Base-by-base conservation (phyloP, 1,284 basidiomycete species). In the Rhodotorula sp. region DNA sequence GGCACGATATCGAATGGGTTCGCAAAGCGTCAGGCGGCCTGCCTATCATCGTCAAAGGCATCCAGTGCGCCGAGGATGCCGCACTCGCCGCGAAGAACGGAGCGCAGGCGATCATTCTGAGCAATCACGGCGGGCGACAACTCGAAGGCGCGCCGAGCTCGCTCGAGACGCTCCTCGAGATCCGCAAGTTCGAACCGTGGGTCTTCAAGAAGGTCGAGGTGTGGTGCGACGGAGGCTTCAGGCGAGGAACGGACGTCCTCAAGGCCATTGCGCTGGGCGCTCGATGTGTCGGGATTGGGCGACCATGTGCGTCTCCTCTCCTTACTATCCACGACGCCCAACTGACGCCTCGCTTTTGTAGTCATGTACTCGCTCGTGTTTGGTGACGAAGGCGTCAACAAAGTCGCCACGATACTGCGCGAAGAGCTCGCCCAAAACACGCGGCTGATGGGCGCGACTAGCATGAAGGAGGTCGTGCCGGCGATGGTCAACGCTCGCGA, bases 241-340 rank as follows among this genome's bases (percentile, higher is more conserved):
- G 85, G 63, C 85, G 94, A 54, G 94, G 94, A 30, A 93, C 91
- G 84, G 92, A 94, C 79, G 88, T 95, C 13, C 81, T 97, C 63
- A 97, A 97, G 81, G 92, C 93, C 0, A 81, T 97, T 3, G 94
- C 92, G 74, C 83, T 97, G 34, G 94, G 94, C 49, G 94, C 94
- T 2, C 89, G 83, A 73, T 92, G 90, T 7, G 92, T 95, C 10
- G 94, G 94, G 2, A 82, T 97, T 32, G 94, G 94, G 0, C 85
- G 94, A 44, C 86, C 90, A 1, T 95, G 73, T 72, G 19, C 47
- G 71, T 53, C 24, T 15, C 58, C 22, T 20, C 39, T 9, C 44
- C 7, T 6, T 29, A 4, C 29, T 24, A 13, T 5, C n/a, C 0
- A 4, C 22, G 32, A 5, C 17, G 46, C 57, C 36, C 19, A 44